Evolutionary conservation across 306 rosid species (phyloP), one percentile per base, ranked within the genome.

Genomic region (Medicago ruthenica): DNA sequence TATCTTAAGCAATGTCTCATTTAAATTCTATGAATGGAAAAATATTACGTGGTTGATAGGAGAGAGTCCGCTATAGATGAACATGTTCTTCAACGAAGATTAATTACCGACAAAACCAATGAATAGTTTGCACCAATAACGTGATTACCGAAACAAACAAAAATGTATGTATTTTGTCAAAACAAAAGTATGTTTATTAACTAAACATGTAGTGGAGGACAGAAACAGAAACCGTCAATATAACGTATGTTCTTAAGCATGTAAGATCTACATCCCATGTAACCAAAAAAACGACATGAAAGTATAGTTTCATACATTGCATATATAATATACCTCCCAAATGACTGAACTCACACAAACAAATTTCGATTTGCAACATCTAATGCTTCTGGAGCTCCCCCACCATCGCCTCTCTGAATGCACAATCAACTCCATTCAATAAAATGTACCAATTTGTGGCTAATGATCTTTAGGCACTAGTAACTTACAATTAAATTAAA

Each of bases 351-450:
- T 71, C 48, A 72, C 0, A 20, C 12, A 27, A 24, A 1, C 78
- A 79, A 42, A 34, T 72, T 64, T 14, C 51, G 42, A 27, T 79
- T 79, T 54, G 83, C 74, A 55, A 79, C 8, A 42, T 72, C 83
- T 18, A 79, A 54, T 64, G 83, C 83, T 6, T 72, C 74, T 4
- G 78, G 83, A 24, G 83, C 74, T 64, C 83, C 83, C 1, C 78
- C 74, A 14, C 78, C 83, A 4, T 79, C 78, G 0, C 83, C 76
- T 72, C 83, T 72, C 83, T 79, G 57, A 42, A 63, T 64, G 4
- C 22, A 53, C 7, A 42, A 72, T 77, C 63, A 73, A 50, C 6
- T 48, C 22, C 24, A 62, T 8, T 24, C 24, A 40, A 71, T 48
- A 15, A 60, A 34, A 60, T 69, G 41, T 48, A 59, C 8, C 9